Evolutionary conservation across 352 stramenopile genomes (phyloP).

Genomic region (Blastocystis hominis): DNA sequence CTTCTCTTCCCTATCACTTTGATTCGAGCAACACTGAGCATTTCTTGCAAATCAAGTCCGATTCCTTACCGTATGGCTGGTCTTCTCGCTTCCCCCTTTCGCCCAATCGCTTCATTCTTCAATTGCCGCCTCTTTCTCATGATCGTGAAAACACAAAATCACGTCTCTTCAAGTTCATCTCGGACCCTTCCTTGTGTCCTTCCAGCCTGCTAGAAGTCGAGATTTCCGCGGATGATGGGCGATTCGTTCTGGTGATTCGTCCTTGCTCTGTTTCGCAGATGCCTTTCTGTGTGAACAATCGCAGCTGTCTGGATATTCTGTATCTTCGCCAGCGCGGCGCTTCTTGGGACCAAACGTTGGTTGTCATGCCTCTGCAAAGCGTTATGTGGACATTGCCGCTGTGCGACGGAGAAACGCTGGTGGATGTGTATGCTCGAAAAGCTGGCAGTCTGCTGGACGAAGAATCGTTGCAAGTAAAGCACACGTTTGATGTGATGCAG

Average conservation of each 20-base stretch:
- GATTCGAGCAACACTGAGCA: not conserved
- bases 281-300: slow-evolving; percentile 24
- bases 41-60: not conserved
- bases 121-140: not conserved
- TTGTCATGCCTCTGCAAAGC: not conserved
- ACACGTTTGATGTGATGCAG: not conserved
- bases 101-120: not conserved
- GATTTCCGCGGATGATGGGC: not conserved
- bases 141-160: not conserved
- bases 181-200: not conserved
- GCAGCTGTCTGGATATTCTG: not conserved
- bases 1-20: not conserved
- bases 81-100: not conserved
- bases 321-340: not conserved
- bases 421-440: not conserved
- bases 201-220: not conserved
- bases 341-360: not conserved
- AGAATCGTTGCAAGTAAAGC: not conserved
- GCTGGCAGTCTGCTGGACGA: not conserved
- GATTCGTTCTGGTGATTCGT: not conserved
- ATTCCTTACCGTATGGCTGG: not conserved
- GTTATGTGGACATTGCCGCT: slow-evolving; percentile 5
- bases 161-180: not conserved
- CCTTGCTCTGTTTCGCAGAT: not conserved
- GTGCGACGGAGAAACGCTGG: not conserved